Conservation (phyloP, 805 yeast genomes). For the Candida argentea region DNA sequence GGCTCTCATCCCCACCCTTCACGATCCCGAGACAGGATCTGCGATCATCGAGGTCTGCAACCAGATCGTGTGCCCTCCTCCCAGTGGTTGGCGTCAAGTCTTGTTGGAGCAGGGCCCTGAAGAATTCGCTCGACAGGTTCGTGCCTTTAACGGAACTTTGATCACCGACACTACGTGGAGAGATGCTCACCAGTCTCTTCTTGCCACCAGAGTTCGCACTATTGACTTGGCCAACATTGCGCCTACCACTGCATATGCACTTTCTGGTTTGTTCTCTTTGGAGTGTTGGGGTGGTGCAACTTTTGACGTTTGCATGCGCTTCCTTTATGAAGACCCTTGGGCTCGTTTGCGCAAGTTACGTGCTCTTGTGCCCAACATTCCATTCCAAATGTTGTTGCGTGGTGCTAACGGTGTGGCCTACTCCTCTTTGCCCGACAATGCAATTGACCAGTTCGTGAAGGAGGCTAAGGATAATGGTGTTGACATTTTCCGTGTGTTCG, state of each 20-base stretch:
- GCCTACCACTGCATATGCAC: conserved; percentile 84
- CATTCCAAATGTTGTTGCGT: conserved; percentile 97
- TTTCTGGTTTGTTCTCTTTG: conserved; percentile 83
- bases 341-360: conserved; percentile 83
- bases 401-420: conserved; percentile 99
- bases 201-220: conserved; percentile 97
- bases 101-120: conserved; percentile 80
- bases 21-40: conserved; percentile 49
- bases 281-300: conserved; percentile 99
- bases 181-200: conserved; percentile 96
- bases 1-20: conserved; percentile 66
- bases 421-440: conserved; percentile 95
- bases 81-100: conserved; percentile 88
- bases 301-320: conserved; percentile 97
- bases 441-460: conserved; percentile 91
- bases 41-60: conserved; percentile 49
- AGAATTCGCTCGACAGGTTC: conserved; percentile 79
- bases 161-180: conserved; percentile 99
- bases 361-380: conserved; percentile 90
- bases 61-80: conserved; percentile 26
- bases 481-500: conserved; percentile 96
- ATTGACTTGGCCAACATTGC: conserved; percentile 88
- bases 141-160: conserved; percentile 76
- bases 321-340: conserved; percentile 99
- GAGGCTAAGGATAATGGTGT: conserved; percentile 96